Evolutionary conservation across 495 filamentous ascomycete species (phyloP), one percentile per base, ranked within the genome.

Genomic region (Diplogelasinospora grovesii): DNA sequence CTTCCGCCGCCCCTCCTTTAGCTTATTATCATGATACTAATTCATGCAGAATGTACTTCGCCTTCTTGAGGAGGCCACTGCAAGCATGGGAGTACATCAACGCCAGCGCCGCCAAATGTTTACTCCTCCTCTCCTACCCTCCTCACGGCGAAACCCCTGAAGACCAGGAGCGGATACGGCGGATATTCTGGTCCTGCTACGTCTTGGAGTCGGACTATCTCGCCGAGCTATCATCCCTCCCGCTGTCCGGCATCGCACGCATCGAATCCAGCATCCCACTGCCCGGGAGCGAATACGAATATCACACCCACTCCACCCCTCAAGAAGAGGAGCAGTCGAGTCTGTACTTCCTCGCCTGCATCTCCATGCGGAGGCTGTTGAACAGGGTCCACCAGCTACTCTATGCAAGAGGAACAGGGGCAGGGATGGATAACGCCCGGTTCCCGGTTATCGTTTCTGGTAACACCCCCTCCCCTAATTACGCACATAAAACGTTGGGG

Each of bases 171-270:
- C 63, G 65, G 18, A 58, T 70, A 16, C 54, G 59, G 5, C 54
- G 68, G 5, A 70, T 71, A 16, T 72, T 72, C 39, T 72, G 68
- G 66, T 65, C 66, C 0, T 69, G 65, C 37, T 72, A 68, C 45
- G 64, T 72, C 13, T 57, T 72, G 7, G 68, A 72, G 36, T 65
- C 60, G 3, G 53, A 56, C 24, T 56, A 56, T 26, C 43, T 56
- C 5, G 53, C 53, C 20, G 68, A 70, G 32, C 49, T 70, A 3
- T 64, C 68, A 4, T 53, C 53, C 14, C 52, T 72, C 11, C 68
- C 68, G 3, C 61, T 66, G 32, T 63, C 54, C 0, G 65, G 68
- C 3, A 65, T 69, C 27, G 62, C 60, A 2, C 56, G 63, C 14
- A 68, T 71, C 15, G 68, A 71, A 49, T 65, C 64, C 3, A 59